A percentile compares a stretch with the other conserved stretches of the same genome.
phyloP scores from a whole-genome alignment of 2,329 filamentous ascomycete species.

The Aspergillus sp. region DNA sequence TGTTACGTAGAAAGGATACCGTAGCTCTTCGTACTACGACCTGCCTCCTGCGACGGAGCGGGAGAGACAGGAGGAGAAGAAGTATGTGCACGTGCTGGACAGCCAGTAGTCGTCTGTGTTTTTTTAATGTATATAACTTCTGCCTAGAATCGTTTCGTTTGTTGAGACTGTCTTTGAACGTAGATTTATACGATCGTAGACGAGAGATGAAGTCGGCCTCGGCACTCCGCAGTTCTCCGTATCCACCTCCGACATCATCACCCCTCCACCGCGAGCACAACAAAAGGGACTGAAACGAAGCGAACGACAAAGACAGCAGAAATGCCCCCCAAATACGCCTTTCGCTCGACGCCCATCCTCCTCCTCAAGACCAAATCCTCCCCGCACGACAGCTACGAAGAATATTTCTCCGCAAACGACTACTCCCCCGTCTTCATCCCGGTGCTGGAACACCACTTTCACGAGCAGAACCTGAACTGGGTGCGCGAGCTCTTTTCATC shows the following conservation, averaged over 20 bases:
- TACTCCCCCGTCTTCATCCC: conserved; percentile 45
- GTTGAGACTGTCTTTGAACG: conserved; percentile 11
- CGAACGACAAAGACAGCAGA: background rate
- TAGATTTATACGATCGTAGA: background rate
- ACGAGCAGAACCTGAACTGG: conserved; percentile 32
- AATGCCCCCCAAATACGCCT: conserved; percentile 2
- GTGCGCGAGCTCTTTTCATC: conserved; percentile 37
- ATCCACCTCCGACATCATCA: background rate
- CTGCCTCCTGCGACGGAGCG: conserved; percentile 91
- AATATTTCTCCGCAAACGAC: conserved; percentile 38
- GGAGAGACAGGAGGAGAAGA: conserved; percentile 92
- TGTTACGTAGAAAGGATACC: conserved; percentile 73
- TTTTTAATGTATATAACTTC: conserved; percentile 42
- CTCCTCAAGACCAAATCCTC: conserved; percentile 50
- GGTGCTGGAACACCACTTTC: conserved; percentile 46
- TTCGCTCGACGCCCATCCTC: conserved; percentile 35
- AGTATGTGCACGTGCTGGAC: conserved; percentile 92
- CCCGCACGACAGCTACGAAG: conserved; percentile 45
- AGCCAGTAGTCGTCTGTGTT: conserved; percentile 62
- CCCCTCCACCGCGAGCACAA: background rate
- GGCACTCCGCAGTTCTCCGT: background rate
- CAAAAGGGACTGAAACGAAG: background rate
- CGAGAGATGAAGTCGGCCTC: background rate
- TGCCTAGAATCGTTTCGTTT: conserved; percentile 37
- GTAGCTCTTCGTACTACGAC: conserved; percentile 85